Percentiles rank a stretch among this genome's conserved stretches.
Evolutionary conservation across 2,329 filamentous ascomycete species (phyloP).

Genomic region (Neodidymelliopsis sp.): DNA sequence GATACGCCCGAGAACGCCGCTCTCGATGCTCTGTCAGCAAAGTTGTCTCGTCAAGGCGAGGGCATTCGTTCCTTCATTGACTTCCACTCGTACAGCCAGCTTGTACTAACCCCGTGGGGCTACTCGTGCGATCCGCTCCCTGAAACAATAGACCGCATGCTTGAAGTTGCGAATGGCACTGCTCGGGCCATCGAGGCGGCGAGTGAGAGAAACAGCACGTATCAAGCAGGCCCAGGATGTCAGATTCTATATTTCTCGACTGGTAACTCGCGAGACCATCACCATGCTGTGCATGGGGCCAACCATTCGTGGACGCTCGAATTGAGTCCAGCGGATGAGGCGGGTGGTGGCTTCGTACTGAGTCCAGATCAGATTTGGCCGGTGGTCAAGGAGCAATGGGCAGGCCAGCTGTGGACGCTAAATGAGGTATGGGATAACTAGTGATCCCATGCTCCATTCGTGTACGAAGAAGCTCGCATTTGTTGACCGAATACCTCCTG

Average conservation of each 20-base stretch:
- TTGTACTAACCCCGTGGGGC: conserved; percentile 66
- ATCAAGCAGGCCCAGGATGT: conserved; percentile 60
- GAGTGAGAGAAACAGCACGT: conserved; percentile 40
- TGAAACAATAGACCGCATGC: conserved; percentile 59
- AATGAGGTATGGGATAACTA: conserved; percentile 26
- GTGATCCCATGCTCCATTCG: too few species aligned
- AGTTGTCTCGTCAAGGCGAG: conserved; percentile 47
- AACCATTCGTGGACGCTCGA: conserved; percentile 57
- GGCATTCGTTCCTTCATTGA: conserved; percentile 69
- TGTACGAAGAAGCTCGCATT: too few species aligned
- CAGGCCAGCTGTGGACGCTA: conserved; percentile 41
- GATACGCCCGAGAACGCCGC: conserved; percentile 44
- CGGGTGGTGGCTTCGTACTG: conserved; percentile 57
- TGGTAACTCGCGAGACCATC: conserved; percentile 54
- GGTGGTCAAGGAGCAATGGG: conserved; percentile 56
- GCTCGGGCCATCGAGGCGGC: conserved; percentile 58
- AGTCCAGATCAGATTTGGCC: conserved; percentile 56
- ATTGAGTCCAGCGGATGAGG: conserved; percentile 53
- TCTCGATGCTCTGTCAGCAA: conserved; percentile 55
- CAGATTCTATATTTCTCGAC: conserved; percentile 65
- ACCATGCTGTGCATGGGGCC: conserved; percentile 50
- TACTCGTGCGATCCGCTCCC: conserved; percentile 46
- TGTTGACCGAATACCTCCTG: too few species aligned
- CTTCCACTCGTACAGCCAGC: conserved; percentile 69
- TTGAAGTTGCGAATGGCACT: conserved; percentile 41